Base-by-base conservation (phyloP, 176 grass and related monocot species). In the Ampelocalamus luodianensis region DNA sequence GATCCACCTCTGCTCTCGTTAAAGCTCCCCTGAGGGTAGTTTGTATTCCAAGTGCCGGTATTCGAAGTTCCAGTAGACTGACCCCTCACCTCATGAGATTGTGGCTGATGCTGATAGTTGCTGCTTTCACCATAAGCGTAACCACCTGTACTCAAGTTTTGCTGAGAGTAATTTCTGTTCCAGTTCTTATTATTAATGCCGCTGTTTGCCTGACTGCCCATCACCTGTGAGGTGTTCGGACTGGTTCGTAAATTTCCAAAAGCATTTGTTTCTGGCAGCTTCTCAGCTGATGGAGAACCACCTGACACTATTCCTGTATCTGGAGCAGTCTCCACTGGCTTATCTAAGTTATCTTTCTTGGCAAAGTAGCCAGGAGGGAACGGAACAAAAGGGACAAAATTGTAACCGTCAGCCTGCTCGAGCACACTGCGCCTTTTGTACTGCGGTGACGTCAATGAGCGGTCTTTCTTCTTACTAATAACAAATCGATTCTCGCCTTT, bases 401-500 rank as follows among this genome's bases (percentile, higher is more conserved):
- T 79, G 17, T 85, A 90, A 90, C 69, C 87, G 67, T 94, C 90
- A 65, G 83, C 88, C 63, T 92, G 91, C 77, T 99, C 87, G 36
- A 94, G 85, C 18, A 94, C 60, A 79, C 86, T 92, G 4, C 88
- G 83, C 70, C 88, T 96, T 81, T 99, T 94, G 81, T 99, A 90
- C 23, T 92, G 96, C 20, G 82, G 91, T 75, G 93, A 92, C 67
- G 83, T 86, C 63, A 95, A 54, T 15, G 93, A 89, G 22, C 83
- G 87, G 26, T 99, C 96, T 54, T 95, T 98, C 81, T 98, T 99
- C 80, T 93, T 99, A 75, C 93, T 94, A 72, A 94, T 81, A 58
- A 99, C 88, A 89, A 99, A 99, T 27, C 90, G 88, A 24, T 91
- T 96, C 86, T 96, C 93, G 46, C 96, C 93, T 84, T 94, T 99